A percentile compares a stretch with the other conserved stretches of the same genome.
Conservation (phyloP, 2,329 filamentous ascomycete species). For the Metarhizium anisopliae region DNA sequence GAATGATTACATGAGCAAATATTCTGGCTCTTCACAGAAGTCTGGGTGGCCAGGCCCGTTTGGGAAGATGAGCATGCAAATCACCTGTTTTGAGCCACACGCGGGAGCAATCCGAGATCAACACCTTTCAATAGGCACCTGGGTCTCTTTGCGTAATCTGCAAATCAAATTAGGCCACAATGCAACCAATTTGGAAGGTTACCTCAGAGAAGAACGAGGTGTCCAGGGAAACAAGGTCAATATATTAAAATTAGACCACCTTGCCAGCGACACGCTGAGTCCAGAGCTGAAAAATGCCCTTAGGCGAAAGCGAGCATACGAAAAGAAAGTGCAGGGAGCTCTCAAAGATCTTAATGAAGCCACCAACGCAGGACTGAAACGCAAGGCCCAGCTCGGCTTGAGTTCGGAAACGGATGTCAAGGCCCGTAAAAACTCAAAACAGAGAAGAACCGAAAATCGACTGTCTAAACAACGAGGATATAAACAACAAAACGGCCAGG, state of each 20-base stretch:
- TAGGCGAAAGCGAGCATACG: conserved; percentile 57
- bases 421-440: conserved; percentile 14
- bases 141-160: conserved; percentile 63
- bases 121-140: conserved; percentile 47
- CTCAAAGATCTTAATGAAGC: conserved; percentile 28
- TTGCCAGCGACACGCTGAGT: conserved; percentile 34
- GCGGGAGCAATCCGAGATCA: conserved; percentile 42
- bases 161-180: conserved; percentile 52
- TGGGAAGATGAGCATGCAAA: conserved; percentile 61
- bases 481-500: conserved; percentile 5
- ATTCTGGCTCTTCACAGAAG: conserved; percentile 12
- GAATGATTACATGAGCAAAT: conserved; percentile 40
- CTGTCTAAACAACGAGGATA: background rate
- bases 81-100: conserved; percentile 65
- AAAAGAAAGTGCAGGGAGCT: conserved; percentile 34
- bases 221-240: conserved; percentile 39
- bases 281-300: conserved; percentile 47
- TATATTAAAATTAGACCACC: conserved; percentile 40
- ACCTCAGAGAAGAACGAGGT: conserved; percentile 51
- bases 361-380: conserved; percentile 28
- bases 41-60: conserved; percentile 63
- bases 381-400: conserved; percentile 20
- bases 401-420: conserved; percentile 14
- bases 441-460: conserved; percentile 11
- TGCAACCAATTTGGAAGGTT: conserved; percentile 57